Percentiles rank a stretch among this genome's conserved stretches.
phyloP scores from a whole-genome alignment of 352 stramenopile species.

The Phytophthora constricta region DNA sequence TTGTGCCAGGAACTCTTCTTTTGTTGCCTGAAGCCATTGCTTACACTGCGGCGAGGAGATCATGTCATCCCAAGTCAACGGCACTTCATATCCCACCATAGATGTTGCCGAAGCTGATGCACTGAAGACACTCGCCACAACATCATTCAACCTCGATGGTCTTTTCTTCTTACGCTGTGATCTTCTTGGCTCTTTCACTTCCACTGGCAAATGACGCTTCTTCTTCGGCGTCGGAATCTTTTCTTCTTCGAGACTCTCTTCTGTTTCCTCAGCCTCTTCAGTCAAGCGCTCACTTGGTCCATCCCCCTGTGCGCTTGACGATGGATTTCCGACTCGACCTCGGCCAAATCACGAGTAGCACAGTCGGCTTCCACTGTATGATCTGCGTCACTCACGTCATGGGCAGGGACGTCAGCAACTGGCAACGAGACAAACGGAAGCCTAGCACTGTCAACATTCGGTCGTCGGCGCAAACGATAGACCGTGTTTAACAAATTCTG shows the following conservation, averaged over 20 bases:
- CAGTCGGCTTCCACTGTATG: not conserved
- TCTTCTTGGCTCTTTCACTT: slow-evolving; percentile 8
- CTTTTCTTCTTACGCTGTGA: slow-evolving; percentile 6
- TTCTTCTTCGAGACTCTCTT: slow-evolving; percentile 23
- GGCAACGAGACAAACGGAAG: slow-evolving; percentile 6
- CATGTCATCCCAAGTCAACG: slow-evolving; percentile 12
- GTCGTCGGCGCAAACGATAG: slow-evolving; percentile 4
- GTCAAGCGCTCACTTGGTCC: not conserved
- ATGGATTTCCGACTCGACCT: not conserved
- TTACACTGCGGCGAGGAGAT: slow-evolving; percentile 6
- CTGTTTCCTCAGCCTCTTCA: not conserved
- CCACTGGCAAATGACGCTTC: slow-evolving; percentile 15
- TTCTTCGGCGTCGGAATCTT: not conserved
- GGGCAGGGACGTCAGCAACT: slow-evolving; percentile 1
- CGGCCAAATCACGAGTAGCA: not conserved
- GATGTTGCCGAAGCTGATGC: slow-evolving; percentile 10
- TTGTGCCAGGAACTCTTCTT: slow-evolving; percentile 15
- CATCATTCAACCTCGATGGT: not conserved
- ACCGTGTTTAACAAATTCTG: slow-evolving; percentile 18
- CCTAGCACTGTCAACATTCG: slow-evolving; percentile 9
- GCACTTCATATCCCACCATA: slow-evolving; percentile 5
- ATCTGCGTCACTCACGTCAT: slow-evolving; percentile 4
- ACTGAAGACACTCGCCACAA: slow-evolving; percentile 9
- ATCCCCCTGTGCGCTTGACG: not conserved
- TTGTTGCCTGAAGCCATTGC: slow-evolving; percentile 15